Evolutionary conservation across 176 grass and related monocot genomes (phyloP).

Genomic region (Urochloa ruziziensis): DNA sequence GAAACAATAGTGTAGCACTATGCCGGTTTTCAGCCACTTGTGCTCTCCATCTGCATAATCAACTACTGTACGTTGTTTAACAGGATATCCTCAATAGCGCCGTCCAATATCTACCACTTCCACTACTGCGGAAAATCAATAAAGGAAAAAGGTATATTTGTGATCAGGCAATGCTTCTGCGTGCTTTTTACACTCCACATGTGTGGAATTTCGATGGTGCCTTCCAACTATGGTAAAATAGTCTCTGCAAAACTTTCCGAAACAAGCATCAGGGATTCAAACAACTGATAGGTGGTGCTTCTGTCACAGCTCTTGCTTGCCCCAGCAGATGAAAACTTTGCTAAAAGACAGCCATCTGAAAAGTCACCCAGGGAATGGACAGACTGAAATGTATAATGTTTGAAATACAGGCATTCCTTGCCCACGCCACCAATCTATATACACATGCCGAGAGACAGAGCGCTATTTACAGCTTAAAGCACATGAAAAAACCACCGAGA

Average conservation of each 20-base stretch:
- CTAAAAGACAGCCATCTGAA: neutral
- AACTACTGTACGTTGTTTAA: neutral
- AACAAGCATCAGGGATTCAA: neutral
- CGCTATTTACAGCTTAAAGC: slow-evolving; percentile 41
- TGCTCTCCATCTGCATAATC: neutral
- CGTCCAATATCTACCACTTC: neutral
- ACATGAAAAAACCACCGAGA: slow-evolving; percentile 1
- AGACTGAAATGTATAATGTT: slow-evolving; percentile 7
- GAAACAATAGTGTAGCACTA: neutral
- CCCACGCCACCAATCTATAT: slow-evolving; percentile 41
- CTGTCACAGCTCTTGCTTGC: neutral
- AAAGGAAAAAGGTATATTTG: neutral
- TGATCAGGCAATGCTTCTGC: neutral
- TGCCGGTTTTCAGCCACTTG: neutral
- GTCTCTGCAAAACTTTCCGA: neutral
- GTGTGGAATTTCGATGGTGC: too few relatives aligned
- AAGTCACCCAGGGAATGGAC: neutral
- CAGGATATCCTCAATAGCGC: neutral
- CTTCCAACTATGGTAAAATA: neutral
- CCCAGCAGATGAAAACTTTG: neutral
- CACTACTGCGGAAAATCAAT: neutral
- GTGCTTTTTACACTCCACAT: neutral
- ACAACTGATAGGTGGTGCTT: neutral
- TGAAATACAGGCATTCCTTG: slow-evolving; percentile 14
- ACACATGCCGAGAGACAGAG: slow-evolving; percentile 24